Base-by-base conservation (phyloP, 441 rosid species). In the Hura crepitans region DNA sequence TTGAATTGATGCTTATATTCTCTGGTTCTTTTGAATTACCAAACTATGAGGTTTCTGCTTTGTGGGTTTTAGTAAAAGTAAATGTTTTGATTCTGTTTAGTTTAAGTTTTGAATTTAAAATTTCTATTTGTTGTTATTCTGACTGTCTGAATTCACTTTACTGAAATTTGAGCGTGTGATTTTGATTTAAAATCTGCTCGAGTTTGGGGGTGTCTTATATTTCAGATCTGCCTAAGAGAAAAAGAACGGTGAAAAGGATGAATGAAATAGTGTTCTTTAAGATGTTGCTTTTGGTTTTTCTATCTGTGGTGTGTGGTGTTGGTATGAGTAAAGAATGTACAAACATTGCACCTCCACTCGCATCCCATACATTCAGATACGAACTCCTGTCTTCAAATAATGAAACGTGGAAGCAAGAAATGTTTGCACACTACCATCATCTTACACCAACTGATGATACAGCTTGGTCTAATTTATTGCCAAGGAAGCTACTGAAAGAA, bases 371-470 rank as follows among this genome's bases (percentile, higher is more conserved):
- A 45, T 66, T 87, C 68, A 86, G 99, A 18, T 75, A 78, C 54
- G 88, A 81, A 54, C 86, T 90, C 49, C 75, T 88, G 8, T 74
- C 82, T 35, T 95, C 99, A 25, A 76, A 75, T 18, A 90, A 90
- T 65, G 85, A 83, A 7, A 74, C 96, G 2, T 81, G 85, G 81
- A 87, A 81, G 68, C 55, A 81, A 46, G 91, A 92, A 81, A 57
- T 88, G 82, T 85, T 86, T 80, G 80, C 84, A n/a, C 89, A 90
- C 73, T 85, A 92, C 79, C 97, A 90, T 78, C 76, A 92, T 78
- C 75, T 95, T 80, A 86, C 74, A 43, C 97, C 90, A 8, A 86
- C 91, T 0, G 99, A 95, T 68, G 97, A 95, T 9, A 65, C 87
- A 0, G 89, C 91, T 74, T 90, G 97, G 99, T 74, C 85, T 61